Evolutionary conservation across 768 basidiomycete genomes (phyloP).

Genomic region (Tricholoma sp.): DNA sequence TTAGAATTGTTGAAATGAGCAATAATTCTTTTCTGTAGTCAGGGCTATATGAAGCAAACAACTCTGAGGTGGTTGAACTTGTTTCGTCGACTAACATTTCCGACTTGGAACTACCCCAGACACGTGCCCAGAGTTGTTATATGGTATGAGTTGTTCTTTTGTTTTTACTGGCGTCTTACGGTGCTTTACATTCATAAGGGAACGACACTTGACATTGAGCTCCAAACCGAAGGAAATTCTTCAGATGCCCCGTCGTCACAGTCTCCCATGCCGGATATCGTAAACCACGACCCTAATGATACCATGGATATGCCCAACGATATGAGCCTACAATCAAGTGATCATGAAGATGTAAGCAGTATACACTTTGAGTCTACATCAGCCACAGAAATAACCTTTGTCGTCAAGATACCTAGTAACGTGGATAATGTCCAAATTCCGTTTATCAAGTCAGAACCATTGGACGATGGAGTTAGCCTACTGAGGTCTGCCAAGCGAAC

Average conservation of each 20-base stretch:
- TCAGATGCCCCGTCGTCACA: no score
- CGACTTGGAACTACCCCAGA: background rate
- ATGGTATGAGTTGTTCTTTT: background rate
- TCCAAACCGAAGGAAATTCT: background rate
- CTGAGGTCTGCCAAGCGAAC: background rate
- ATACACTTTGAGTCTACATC: background rate
- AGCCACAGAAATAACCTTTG: background rate
- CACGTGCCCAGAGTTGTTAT: background rate
- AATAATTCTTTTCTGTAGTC: background rate
- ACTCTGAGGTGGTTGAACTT: background rate
- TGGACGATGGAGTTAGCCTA: background rate
- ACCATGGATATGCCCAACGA: no score
- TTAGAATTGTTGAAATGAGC: background rate
- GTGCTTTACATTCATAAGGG: background rate
- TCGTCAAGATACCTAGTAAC: background rate
- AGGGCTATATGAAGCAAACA: no score
- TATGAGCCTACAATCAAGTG: no score
- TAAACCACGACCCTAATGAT: no score
- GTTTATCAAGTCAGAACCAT: background rate
- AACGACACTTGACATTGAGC: background rate
- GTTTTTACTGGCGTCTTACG: background rate
- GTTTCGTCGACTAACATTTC: background rate
- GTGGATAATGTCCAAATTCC: background rate
- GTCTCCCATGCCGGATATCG: no score
- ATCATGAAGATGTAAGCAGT: background rate